Evolutionary conservation across 208 protist genomes (phyloP), one percentile per base, ranked within the genome.

Genomic region (Leishmania arabica): DNA sequence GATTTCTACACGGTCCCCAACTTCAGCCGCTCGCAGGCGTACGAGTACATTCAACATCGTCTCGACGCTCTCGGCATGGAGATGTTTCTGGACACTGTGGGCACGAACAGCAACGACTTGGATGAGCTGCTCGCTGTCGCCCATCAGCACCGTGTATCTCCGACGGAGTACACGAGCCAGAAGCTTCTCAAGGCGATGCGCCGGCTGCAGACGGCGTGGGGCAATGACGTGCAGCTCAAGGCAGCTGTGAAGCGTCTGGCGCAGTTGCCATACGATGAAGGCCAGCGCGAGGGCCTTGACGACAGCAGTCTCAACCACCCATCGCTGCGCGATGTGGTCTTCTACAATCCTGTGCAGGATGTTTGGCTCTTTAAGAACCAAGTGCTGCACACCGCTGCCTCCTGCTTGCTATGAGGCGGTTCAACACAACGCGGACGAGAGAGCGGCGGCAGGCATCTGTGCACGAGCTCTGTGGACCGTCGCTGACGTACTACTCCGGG

Each of bases 331-430:
- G 89, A 90, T 76, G 91, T 97, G 49, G 89, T 95, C 27, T 83
- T 97, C 71, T 97, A 95, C 89, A 95, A 97, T 68, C 88, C 93
- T 5, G 88, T 97, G 69, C 86, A 91, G 83, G 93, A 95, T 84
- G 87, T 89, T 64, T 95, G 93, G 93, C 85, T 94, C 53, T 95
- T 97, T 72, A 75, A 85, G 54, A 91, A 87, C 70, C 84, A 93
- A 54, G 90, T 93, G n/a, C 88, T 95, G 74, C 92, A 95, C 85
- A 94, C 93, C 37, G 93, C 93, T n/a, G 90, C 91, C 60, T 84
- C 88, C 27, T 95, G 92, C 83, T 89, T 91, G 65, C 49, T 93
- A 68, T 94, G 70, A 79, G 15, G 7, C 31, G 4, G 9, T 6
- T 37, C 60, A 31, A 19, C 60, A 17, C n/a, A 8, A 9, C 60